Conservation (phyloP, 1,284 basidiomycete genomes). For the Flammula alnicola region DNA sequence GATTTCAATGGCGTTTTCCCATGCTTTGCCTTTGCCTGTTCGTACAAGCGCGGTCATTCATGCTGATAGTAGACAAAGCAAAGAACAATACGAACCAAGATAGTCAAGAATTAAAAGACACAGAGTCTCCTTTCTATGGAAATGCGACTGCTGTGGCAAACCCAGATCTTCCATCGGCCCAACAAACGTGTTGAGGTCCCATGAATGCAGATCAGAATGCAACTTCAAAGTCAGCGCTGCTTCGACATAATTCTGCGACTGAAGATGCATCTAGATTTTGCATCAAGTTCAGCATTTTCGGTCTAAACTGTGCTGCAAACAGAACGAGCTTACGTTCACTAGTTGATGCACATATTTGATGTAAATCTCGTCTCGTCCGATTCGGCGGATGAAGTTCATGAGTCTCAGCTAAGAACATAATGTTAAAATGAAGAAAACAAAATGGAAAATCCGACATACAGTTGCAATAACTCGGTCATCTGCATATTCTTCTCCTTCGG, state of each 20-base stretch:
- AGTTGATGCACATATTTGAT: conserved; percentile 95
- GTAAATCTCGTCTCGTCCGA: conserved; percentile 88
- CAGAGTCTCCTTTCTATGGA: conserved; percentile 92
- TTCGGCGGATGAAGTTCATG: conserved; percentile 90
- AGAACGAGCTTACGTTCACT: conserved; percentile 68
- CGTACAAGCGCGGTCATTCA: conserved; percentile 9
- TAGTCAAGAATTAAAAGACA: conserved; percentile 88
- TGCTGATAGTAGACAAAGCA: conserved; percentile 7
- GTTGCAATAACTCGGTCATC: conserved; percentile 96
- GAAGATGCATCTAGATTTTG: conserved; percentile 71
- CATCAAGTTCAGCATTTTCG: conserved; percentile 13
- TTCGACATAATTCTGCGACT: conserved; percentile 89
- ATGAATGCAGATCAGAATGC: conserved; percentile 92
- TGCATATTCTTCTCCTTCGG: conserved; percentile 90
- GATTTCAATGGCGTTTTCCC: conserved; percentile 92
- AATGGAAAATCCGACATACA: conserved; percentile 39
- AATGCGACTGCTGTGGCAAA: conserved; percentile 91
- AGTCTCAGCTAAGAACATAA: conserved; percentile 66
- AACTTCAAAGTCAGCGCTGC: conserved; percentile 92
- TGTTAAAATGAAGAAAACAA: conserved; percentile 9
- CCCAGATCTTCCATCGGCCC: conserved; percentile 87
- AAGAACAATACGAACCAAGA: conserved; percentile 56
- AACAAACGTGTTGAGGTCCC: conserved; percentile 81
- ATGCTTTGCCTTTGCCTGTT: conserved; percentile 91
- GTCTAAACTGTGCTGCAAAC: not conserved